These are phyloP conservation scores for Zymoseptoria brevis DNA, from an alignment of 2,329 filamentous ascomycete species.

Conservation along the genomic window DNA sequence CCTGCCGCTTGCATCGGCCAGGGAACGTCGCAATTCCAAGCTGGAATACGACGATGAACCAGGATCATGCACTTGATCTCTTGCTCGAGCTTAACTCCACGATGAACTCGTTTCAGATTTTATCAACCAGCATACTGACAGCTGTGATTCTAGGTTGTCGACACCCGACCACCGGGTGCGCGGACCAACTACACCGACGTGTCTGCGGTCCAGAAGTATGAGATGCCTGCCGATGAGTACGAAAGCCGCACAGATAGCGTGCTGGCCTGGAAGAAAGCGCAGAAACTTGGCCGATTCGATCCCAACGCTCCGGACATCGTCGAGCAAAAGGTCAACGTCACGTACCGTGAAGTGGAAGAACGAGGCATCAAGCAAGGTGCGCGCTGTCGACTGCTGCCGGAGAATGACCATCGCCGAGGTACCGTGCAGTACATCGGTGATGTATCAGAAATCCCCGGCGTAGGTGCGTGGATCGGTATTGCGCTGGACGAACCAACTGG, in stretches of 20 bases:
- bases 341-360: constrained; percentile 60
- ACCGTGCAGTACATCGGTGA: constrained; percentile 64
- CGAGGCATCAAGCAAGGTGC: constrained; percentile 44
- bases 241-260: constrained; percentile 81
- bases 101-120: neutral
- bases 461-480: constrained; percentile 63
- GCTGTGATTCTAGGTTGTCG: constrained; percentile 55
- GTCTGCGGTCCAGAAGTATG: constrained; percentile 77
- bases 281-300: constrained; percentile 94
- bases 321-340: constrained; percentile 61
- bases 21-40: neutral
- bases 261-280: constrained; percentile 87
- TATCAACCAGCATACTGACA: neutral
- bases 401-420: constrained; percentile 62
- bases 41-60: neutral
- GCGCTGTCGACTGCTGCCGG: constrained; percentile 44
- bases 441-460: constrained; percentile 61
- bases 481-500: constrained; percentile 69
- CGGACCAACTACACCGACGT: constrained; percentile 76
- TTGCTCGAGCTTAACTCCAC: neutral
- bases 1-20: neutral
- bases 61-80: neutral
- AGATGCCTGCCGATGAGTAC: constrained; percentile 79
- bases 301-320: constrained; percentile 69
- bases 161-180: constrained; percentile 67